Evolutionary conservation across 352 stramenopile species (phyloP).

Genomic region (Phytopythium delawarense): DNA sequence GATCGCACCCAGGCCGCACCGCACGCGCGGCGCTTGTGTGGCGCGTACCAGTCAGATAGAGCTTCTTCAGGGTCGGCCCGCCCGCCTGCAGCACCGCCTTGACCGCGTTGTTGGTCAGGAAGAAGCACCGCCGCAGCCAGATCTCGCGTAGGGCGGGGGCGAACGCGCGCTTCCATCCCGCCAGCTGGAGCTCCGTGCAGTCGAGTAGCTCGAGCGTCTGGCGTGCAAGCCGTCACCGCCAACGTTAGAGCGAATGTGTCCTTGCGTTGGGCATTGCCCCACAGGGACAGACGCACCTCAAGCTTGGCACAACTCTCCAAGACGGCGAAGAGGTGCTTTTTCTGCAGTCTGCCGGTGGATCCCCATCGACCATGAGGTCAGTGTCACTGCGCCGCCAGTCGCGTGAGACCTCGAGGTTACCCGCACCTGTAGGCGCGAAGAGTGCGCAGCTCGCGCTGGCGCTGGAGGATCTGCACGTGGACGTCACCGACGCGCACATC

Average conservation of each 20-base stretch:
- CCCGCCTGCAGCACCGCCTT: constrained; percentile 34
- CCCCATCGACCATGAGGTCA: not conserved
- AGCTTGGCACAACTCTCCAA: constrained; percentile 28
- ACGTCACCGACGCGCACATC: constrained; percentile 43
- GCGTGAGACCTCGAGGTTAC: not conserved
- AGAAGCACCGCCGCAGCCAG: constrained; percentile 47
- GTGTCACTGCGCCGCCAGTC: not conserved
- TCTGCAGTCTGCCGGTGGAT: constrained; percentile 26
- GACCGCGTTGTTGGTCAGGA: constrained; percentile 36
- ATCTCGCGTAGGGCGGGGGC: constrained; percentile 27
- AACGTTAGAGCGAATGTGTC: not conserved
- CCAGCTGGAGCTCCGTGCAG: constrained; percentile 44
- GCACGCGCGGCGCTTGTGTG: not conserved
- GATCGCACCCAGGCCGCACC: not conserved
- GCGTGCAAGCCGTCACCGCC: not conserved
- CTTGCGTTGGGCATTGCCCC: too few species aligned
- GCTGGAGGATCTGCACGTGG: constrained; percentile 30
- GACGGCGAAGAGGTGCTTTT: constrained; percentile 49
- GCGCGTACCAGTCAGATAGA: constrained; percentile 42
- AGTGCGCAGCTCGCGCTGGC: constrained; percentile 26
- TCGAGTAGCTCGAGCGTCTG: constrained; percentile 61
- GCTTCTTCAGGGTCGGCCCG: constrained; percentile 27
- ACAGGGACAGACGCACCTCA: constrained; percentile 12
- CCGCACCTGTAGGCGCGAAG: constrained; percentile 51
- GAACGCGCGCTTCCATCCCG: constrained; percentile 27